Evolutionary conservation across 1,284 basidiomycete species (phyloP).

Genomic region (Butyriboletus appendiculatus): DNA sequence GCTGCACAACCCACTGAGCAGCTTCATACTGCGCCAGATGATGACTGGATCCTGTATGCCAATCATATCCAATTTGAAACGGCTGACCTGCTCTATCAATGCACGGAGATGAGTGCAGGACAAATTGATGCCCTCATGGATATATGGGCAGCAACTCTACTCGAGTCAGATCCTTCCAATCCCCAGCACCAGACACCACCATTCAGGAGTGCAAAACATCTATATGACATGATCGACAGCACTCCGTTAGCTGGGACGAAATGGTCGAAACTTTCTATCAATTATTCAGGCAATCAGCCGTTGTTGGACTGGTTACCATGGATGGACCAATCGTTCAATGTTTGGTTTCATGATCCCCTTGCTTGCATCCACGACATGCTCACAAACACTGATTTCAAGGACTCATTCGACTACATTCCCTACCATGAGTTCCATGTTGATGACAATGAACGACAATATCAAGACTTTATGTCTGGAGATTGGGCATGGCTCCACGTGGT

Average conservation of each 20-base stretch:
- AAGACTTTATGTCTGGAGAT: no score
- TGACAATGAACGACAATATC: slow-evolving; percentile 1
- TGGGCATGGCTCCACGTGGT: no score
- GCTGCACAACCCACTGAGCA: background rate
- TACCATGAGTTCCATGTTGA: background rate
- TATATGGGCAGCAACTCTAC: slow-evolving; percentile 25
- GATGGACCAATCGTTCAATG: no score
- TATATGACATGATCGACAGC: slow-evolving; percentile 35
- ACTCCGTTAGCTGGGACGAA: slow-evolving; percentile 30
- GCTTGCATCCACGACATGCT: slow-evolving; percentile 1
- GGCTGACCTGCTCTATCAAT: background rate
- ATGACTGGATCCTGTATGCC: background rate
- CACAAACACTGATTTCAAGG: background rate
- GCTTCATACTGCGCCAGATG: background rate
- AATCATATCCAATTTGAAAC: background rate
- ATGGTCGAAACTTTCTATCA: slow-evolving; percentile 30
- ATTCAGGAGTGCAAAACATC: slow-evolving; percentile 25
- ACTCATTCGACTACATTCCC: background rate
- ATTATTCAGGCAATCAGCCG: slow-evolving; percentile 16
- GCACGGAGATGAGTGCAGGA: background rate
- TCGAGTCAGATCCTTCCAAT: background rate
- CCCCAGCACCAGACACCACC: slow-evolving; percentile 7
- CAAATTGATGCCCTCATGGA: slow-evolving; percentile 30
- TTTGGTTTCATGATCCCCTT: no score
- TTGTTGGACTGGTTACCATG: background rate